Conservation (phyloP, 305 asterid genomes). For the Caryopteris hybrid region DNA sequence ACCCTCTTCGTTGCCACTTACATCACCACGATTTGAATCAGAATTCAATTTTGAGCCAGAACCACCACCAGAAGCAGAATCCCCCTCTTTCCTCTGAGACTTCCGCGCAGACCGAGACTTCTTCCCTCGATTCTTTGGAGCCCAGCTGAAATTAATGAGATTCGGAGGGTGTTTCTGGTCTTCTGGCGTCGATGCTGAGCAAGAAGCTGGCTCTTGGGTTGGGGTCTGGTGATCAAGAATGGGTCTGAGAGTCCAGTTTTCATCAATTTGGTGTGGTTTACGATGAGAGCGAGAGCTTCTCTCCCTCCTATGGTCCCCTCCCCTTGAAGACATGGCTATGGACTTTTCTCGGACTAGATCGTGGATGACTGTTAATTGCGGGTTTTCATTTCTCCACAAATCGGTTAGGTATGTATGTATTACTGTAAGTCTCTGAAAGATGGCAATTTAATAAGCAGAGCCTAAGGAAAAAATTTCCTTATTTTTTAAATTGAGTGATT, state of each 20-base stretch:
- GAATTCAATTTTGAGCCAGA: conserved; percentile 6
- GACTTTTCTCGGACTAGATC: not conserved
- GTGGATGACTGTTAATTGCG: not conserved
- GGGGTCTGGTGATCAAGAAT: conserved; percentile 10
- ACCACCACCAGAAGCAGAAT: conserved; percentile 14
- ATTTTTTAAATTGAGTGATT: no score
- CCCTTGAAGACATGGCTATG: conserved; percentile 21
- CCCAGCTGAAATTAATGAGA: conserved; percentile 26
- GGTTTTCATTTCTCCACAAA: not conserved
- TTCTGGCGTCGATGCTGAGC: conserved; percentile 10
- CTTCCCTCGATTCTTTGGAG: conserved; percentile 12
- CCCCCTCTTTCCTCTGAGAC: not conserved
- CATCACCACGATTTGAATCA: conserved; percentile 15
- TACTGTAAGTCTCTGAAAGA: no score
- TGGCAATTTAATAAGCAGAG: no score
- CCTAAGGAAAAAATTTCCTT: no score
- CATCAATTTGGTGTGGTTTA: conserved; percentile 1
- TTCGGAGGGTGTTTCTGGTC: conserved; percentile 16
- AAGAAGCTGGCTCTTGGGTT: conserved; percentile 12
- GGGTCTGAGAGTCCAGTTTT: conserved; percentile 24
- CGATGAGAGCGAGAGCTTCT: conserved; percentile 7
- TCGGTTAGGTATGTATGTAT: no score
- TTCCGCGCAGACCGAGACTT: conserved; percentile 28
- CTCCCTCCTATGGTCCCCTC: conserved; percentile 19
- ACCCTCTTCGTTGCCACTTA: conserved; percentile 18